Conservation (phyloP, 2,329 filamentous ascomycete species). For the Aspergillus sp. region DNA sequence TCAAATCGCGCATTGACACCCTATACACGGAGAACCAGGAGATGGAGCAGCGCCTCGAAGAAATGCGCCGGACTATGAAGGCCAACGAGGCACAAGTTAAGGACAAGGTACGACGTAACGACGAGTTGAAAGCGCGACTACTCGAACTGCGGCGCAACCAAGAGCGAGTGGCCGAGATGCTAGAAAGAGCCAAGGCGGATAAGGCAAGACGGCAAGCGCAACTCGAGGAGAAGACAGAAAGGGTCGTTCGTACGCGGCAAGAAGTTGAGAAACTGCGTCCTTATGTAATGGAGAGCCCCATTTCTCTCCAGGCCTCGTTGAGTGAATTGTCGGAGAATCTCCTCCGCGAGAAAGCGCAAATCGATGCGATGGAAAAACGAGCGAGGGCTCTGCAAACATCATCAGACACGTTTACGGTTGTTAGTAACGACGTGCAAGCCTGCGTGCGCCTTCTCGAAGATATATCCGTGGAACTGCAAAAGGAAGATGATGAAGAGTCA, state of each 20-base stretch:
- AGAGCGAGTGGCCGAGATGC: constrained; percentile 75
- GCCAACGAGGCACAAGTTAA: constrained; percentile 78
- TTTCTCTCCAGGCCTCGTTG: constrained; percentile 76
- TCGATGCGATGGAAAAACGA: constrained; percentile 82
- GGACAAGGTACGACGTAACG: constrained; percentile 82
- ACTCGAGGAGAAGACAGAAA: constrained; percentile 54
- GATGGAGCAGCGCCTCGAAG: constrained; percentile 74
- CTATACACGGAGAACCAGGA: constrained; percentile 85
- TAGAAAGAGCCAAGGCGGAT: constrained; percentile 80
- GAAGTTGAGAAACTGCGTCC: constrained; percentile 88
- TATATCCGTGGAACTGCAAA: constrained; percentile 76
- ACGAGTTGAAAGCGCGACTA: constrained; percentile 79
- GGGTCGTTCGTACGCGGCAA: constrained; percentile 67
- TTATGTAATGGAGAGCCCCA: constrained; percentile 87
- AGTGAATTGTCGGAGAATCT: constrained; percentile 80
- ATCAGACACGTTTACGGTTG: constrained; percentile 82
- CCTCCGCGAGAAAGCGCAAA: constrained; percentile 75
- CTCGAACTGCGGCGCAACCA: constrained; percentile 80
- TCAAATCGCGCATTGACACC: constrained; percentile 83
- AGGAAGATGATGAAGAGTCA: constrained; percentile 86
- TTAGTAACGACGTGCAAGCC: constrained; percentile 79
- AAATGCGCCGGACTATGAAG: constrained; percentile 77
- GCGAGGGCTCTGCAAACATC: constrained; percentile 90
- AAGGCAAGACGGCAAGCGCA: constrained; percentile 72
- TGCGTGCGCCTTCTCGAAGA: constrained; percentile 90